Percentiles rank a stretch among this genome's conserved stretches.
Evolutionary conservation across 2,329 filamentous ascomycete genomes (phyloP).

Genomic region (Tolypocladium album): DNA sequence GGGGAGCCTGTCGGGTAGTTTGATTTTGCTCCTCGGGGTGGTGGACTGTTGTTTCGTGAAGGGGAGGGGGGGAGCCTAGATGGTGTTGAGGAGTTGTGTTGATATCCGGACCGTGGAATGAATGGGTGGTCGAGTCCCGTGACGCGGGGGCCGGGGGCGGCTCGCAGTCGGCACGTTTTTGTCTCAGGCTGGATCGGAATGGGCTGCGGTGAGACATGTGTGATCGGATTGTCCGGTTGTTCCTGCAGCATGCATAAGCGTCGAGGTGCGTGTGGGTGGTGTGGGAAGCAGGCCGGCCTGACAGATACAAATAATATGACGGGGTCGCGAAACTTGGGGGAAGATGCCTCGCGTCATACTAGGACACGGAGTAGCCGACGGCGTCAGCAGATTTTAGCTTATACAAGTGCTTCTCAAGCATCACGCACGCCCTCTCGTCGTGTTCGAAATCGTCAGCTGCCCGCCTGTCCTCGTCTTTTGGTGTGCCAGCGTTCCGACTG

Average conservation of each 20-base stretch:
- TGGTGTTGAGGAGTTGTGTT: background rate
- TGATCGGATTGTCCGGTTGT: background rate
- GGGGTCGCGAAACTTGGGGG: background rate
- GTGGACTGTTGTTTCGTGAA: background rate
- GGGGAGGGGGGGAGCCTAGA: too few relatives aligned
- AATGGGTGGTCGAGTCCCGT: background rate
- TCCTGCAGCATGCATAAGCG: background rate
- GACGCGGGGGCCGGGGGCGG: background rate
- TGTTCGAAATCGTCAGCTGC: background rate
- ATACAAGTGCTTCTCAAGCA: background rate
- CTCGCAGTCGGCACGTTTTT: background rate
- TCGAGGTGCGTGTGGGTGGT: background rate
- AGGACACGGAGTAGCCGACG: background rate
- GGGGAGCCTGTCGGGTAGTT: background rate
- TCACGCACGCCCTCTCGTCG: background rate
- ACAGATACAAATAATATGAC: too few relatives aligned
- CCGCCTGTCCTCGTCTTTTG: background rate
- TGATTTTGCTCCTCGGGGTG: background rate
- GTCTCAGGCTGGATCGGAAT: background rate
- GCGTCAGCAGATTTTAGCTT: background rate
- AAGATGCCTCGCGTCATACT: background rate
- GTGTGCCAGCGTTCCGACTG: background rate
- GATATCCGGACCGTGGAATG: background rate
- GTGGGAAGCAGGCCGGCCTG: background rate
- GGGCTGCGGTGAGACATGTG: background rate